Base-by-base conservation (phyloP, 2,329 filamentous ascomycete species). In the Fusarium sp. region DNA sequence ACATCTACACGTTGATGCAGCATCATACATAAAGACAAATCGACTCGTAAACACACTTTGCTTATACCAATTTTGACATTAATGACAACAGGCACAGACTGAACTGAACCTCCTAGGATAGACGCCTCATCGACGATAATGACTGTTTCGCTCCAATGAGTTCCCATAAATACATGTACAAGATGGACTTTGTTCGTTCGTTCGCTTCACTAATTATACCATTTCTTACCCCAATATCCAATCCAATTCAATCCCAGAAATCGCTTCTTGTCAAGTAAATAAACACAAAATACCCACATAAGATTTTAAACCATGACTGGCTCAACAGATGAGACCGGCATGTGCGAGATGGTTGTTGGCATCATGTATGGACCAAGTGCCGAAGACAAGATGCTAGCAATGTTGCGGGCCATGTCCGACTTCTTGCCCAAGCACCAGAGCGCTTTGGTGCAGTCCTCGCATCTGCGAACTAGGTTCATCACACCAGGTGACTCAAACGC, bases 341-440 rank as follows among this genome's bases (percentile, higher is more conserved):
- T 59, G 12, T 61, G 47, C 28, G 71, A 53, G 18, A 74, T 65
- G 4, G 49, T 48, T 16, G 69, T 60, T n/a, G 63, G 62, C 52
- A 72, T 70, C 67, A 75, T 63, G 33, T 72, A 75, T n/a, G 73
- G 73, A 4, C 66, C 65, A 52, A 75, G 50, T 48, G 73, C 73
- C 33, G 67, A 66, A 28, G 73, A 74, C 18, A 75, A 56, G 41
- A 75, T 74, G 38, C 60, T 70, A 6, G 71, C 73, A 56, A 75
- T 75, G 47, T 72, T 75, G 28, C 73, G 72, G 26, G 76, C 74
- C 76, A 78, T 87, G 66, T 88, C 86, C 5, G 85, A 87, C 71
- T 88, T 88, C 59, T 83, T 83, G 4, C 86, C 86, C 20, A 88
- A 76, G 54, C 84, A 84, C 80, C 84, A 86, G 26, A 89, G 77